Evolutionary conservation across 345 rosid genomes (phyloP).

Genomic region (Gossypium anomalum): DNA sequence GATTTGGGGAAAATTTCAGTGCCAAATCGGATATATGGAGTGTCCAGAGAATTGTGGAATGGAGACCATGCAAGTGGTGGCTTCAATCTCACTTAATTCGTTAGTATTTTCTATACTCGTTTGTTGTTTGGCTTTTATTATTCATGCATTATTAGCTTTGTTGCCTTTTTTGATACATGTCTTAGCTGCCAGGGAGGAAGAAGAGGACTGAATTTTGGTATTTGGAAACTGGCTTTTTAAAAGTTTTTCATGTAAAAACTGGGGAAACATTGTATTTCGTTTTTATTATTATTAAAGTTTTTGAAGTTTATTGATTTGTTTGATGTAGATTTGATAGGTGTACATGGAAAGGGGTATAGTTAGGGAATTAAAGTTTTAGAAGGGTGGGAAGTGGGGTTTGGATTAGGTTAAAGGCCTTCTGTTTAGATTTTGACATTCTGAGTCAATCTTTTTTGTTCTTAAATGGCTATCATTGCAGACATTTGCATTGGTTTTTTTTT

Average conservation of each 20-base stretch:
- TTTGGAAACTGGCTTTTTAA: background rate
- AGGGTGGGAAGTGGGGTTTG: slow-evolving; percentile 3
- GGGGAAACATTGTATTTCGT: background rate
- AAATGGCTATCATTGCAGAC: slow-evolving; percentile 90
- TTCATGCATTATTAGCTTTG: background rate
- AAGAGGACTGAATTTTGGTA: background rate
- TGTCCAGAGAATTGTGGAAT: slow-evolving; percentile 63
- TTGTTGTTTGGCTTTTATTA: background rate
- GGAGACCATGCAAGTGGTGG: slow-evolving; percentile 99
- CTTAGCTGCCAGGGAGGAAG: background rate
- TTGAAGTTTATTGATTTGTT: background rate
- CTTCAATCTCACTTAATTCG: slow-evolving; percentile 59
- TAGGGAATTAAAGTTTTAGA: background rate
- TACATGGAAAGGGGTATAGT: background rate
- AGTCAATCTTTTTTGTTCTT: slow-evolving; percentile 31
- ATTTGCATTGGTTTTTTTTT: slow-evolving; percentile 65
- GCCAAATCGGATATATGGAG: slow-evolving; percentile 68
- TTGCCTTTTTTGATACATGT: background rate
- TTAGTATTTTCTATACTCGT: slow-evolving; percentile 22
- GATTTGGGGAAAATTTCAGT: slow-evolving; percentile 24
- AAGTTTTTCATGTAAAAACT: background rate
- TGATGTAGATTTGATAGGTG: background rate
- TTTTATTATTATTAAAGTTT: background rate
- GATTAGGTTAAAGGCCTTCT: slow-evolving; percentile 20
- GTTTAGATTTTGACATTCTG: slow-evolving; percentile 34